A percentile compares a stretch with the other conserved stretches of the same genome.
Conservation (phyloP, 371 early-diverging fungal species). For the Mucor circinelloides region DNA sequence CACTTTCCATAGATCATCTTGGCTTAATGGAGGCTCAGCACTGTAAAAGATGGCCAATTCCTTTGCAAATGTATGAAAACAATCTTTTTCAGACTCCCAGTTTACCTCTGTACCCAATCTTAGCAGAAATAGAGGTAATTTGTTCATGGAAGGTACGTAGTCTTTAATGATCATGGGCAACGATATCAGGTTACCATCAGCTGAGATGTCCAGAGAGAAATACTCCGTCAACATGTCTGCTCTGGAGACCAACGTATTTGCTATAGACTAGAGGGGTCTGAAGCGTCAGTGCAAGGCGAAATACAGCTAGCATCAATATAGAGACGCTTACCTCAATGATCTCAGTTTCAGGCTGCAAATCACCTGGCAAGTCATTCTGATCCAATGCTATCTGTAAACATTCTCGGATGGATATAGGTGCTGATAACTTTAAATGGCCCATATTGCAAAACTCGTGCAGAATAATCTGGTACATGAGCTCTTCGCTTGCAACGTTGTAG, state of each 20-base stretch:
- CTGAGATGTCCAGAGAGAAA: constrained; percentile 74
- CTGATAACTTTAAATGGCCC: constrained; percentile 68
- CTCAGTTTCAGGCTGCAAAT: constrained; percentile 50
- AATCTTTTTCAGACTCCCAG: constrained; percentile 81
- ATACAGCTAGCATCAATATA: not conserved
- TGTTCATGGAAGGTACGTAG: constrained; percentile 80
- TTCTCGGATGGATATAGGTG: constrained; percentile 67
- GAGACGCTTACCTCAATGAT: constrained; percentile 56
- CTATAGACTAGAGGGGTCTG: constrained; percentile 47
- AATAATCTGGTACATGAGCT: constrained; percentile 87
- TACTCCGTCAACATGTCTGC: constrained; percentile 87
- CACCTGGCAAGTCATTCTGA: constrained; percentile 41
- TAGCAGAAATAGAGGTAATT: constrained; percentile 82
- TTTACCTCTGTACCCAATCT: constrained; percentile 81
- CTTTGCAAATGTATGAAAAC: constrained; percentile 71
- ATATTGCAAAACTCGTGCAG: constrained; percentile 85
- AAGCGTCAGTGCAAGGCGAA: not conserved
- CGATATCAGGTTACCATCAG: constrained; percentile 60
- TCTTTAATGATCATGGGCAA: constrained; percentile 81
- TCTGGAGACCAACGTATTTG: constrained; percentile 54
- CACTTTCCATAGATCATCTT: constrained; percentile 59
- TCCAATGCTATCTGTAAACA: constrained; percentile 69
- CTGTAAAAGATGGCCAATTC: constrained; percentile 83
- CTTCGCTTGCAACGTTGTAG: constrained; percentile 72
- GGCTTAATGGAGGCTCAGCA: constrained; percentile 55